A percentile compares a stretch with the other conserved stretches of the same genome.
Conservation (phyloP, 768 basidiomycete species). For the Scleroderma bovista region DNA sequence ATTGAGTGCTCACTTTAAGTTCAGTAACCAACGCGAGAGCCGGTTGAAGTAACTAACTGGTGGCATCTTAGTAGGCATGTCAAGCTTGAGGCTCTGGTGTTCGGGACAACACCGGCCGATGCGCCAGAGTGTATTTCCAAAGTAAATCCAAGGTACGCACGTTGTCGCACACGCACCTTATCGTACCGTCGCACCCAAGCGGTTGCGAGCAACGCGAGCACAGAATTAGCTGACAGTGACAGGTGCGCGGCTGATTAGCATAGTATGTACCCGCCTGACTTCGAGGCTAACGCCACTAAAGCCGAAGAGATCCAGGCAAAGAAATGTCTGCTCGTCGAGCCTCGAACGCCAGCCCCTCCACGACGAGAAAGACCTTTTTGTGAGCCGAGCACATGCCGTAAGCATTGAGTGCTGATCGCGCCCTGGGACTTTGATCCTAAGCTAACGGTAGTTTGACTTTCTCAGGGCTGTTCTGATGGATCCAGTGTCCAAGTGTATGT, state of each 20-base stretch:
- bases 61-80: too few relatives aligned
- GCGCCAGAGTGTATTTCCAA: neutral
- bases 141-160: neutral
- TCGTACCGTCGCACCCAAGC: neutral
- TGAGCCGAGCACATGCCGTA: too few relatives aligned
- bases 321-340: too few relatives aligned
- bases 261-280: neutral
- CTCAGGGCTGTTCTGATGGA: slow-evolving; percentile 27
- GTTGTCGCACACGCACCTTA: neutral
- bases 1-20: too few relatives aligned
- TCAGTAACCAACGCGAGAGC: too few relatives aligned
- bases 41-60: too few relatives aligned
- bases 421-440: slow-evolving; percentile 5
- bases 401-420: neutral
- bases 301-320: too few relatives aligned
- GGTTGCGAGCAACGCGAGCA: too few relatives aligned
- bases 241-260: neutral
- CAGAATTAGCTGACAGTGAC: neutral
- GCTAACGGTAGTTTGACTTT: slow-evolving; percentile 20
- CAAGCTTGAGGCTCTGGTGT: too few relatives aligned
- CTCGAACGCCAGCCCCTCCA: too few relatives aligned
- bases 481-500: too few relatives aligned
- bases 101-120: neutral
- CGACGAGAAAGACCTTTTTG: neutral
- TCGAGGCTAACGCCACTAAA: too few relatives aligned